These are phyloP conservation scores for Corymbia calophylla DNA, from an alignment of 441 rosid genomes.

Conservation along the genomic window DNA sequence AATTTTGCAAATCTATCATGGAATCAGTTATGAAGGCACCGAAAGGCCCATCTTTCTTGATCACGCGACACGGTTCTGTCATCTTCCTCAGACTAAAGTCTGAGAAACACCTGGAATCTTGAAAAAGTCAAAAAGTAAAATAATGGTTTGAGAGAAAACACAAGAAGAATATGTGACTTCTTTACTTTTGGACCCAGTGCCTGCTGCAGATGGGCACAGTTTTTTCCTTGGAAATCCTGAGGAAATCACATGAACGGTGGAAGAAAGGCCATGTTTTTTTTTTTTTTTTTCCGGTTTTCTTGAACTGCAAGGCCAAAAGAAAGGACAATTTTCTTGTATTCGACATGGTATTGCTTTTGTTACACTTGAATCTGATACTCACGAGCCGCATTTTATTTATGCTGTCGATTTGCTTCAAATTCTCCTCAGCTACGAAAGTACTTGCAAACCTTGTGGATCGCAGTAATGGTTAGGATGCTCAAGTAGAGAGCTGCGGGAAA, in stretches of 20 bases:
- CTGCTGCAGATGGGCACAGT: not conserved
- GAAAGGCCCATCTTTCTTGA: not conserved
- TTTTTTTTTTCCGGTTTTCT: not conserved
- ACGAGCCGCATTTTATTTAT: not conserved
- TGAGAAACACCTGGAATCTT: not conserved
- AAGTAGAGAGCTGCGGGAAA: not conserved
- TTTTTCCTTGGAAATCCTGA: not conserved
- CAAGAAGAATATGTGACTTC: not conserved
- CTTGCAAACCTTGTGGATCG: not conserved
- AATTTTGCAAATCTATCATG: not conserved
- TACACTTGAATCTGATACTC: not conserved
- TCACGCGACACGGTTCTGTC: not conserved
- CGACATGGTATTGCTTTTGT: not conserved
- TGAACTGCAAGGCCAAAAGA: not conserved
- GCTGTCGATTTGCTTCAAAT: not conserved
- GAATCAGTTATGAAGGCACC: not conserved
- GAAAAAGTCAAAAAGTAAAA: not conserved
- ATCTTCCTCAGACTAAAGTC: not conserved
- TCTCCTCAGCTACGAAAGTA: not conserved
- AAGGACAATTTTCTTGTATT: not conserved
- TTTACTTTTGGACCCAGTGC: not conserved
- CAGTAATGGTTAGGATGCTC: not conserved
- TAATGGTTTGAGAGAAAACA: not conserved
- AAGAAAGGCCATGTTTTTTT: not conserved
- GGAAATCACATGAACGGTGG: not conserved